Conservation (phyloP, 441 rosid species). For the Melastoma candidum region DNA sequence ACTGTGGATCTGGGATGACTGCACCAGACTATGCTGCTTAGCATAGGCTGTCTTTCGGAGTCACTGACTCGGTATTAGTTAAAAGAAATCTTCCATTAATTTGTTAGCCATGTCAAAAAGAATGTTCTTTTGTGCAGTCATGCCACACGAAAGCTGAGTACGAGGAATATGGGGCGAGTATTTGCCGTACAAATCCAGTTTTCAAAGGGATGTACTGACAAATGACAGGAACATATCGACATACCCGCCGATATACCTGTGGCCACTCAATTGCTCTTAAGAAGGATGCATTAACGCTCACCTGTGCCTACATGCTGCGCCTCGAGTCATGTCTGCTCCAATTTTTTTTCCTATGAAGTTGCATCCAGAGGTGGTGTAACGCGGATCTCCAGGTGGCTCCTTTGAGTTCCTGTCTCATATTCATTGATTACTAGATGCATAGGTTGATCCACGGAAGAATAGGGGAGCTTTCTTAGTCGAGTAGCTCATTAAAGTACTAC, state of each 20-base stretch:
- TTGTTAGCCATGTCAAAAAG: slow-evolving; percentile 2
- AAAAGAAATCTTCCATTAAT: background rate
- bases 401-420: slow-evolving; percentile 10
- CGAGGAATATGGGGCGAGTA: slow-evolving; percentile 96
- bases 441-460: background rate
- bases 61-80: background rate
- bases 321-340: slow-evolving; percentile 9
- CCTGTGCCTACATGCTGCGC: slow-evolving; percentile 15
- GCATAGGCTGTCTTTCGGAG: too few species aligned
- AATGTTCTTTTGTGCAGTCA: slow-evolving; percentile 38
- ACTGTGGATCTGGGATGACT: too few species aligned
- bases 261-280: background rate
- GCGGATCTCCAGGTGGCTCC: background rate
- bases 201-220: slow-evolving; percentile 94
- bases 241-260: slow-evolving; percentile 2
- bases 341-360: slow-evolving; percentile 3
- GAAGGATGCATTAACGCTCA: slow-evolving; percentile 10
- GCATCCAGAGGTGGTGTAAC: slow-evolving; percentile 22
- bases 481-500: too few species aligned
- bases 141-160: slow-evolving; percentile 97
- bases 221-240: slow-evolving; percentile 5
- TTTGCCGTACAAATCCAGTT: slow-evolving; percentile 94
- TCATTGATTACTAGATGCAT: background rate
- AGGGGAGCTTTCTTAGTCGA: too few species aligned
- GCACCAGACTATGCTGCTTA: too few species aligned